A percentile compares a stretch with the other conserved stretches of the same genome.
phyloP scores from a whole-genome alignment of 306 rosid species.

The Astragalus membranaceus region DNA sequence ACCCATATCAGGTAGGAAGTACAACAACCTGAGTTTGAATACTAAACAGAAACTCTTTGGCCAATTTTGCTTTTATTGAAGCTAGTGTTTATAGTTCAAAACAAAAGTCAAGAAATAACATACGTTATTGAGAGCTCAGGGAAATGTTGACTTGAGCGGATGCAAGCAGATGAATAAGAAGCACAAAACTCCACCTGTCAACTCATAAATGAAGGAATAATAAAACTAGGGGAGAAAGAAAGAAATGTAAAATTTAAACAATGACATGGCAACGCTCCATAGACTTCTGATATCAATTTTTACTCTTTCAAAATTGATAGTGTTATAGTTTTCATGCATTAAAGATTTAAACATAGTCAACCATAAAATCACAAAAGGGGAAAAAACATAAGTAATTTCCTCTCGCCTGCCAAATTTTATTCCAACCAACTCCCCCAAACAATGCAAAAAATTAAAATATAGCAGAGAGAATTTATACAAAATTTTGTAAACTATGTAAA shows the following conservation, averaged over 20 bases:
- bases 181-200: conserved; percentile 73
- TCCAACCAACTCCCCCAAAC: too few species aligned
- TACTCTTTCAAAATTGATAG: not conserved
- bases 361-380: not conserved
- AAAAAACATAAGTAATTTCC: not conserved
- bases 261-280: not conserved
- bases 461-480: too few species aligned
- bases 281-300: not conserved
- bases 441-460: too few species aligned
- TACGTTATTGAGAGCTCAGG: conserved; percentile 88
- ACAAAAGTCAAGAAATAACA: conserved; percentile 25
- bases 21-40: not conserved
- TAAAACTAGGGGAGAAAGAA: not conserved
- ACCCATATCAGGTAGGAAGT: conserved; percentile 9
- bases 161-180: conserved; percentile 61
- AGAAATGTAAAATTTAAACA: not conserved
- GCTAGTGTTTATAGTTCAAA: not conserved
- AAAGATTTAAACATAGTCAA: not conserved
- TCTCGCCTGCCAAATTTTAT: not conserved
- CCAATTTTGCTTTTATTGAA: not conserved
- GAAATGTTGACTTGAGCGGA: conserved; percentile 66
- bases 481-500: too few species aligned
- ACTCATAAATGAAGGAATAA: not conserved
- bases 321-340: not conserved
- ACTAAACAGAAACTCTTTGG: not conserved